phyloP scores from a whole-genome alignment of 257 asterid genomes.

The Pogostemon cablin region DNA sequence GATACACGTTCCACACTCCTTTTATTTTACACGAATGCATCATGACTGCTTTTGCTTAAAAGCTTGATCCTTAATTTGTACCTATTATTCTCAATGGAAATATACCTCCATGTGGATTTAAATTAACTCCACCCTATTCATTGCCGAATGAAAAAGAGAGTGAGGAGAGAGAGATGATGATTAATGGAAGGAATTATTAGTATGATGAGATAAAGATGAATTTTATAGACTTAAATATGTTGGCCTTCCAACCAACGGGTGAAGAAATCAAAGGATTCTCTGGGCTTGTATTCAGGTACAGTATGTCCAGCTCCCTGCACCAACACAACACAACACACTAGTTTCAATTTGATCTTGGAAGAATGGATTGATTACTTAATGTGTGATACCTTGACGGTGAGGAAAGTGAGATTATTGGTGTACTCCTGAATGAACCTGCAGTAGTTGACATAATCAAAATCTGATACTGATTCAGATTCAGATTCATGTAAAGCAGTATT shows the following conservation, averaged over 20 bases:
- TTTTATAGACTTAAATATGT: slow-evolving; percentile 29
- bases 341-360: neutral
- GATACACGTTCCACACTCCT: too few species aligned
- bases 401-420: slow-evolving; percentile 50
- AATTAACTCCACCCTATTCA: too few species aligned
- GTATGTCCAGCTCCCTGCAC: slow-evolving; percentile 65
- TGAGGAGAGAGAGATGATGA: too few species aligned
- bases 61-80: too few species aligned
- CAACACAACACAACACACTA: neutral
- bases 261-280: slow-evolving; percentile 54
- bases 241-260: slow-evolving; percentile 49
- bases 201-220: too few species aligned
- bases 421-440: slow-evolving; percentile 54
- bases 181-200: too few species aligned
- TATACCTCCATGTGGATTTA: too few species aligned
- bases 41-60: too few species aligned
- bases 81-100: too few species aligned
- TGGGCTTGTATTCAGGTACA: slow-evolving; percentile 68
- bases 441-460: neutral
- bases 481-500: neutral
- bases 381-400: slow-evolving; percentile 59
- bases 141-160: too few species aligned
- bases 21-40: too few species aligned
- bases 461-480: neutral
- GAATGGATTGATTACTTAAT: neutral